Conservation (phyloP, 805 yeast genomes). For the Danielia reshetovae region DNA sequence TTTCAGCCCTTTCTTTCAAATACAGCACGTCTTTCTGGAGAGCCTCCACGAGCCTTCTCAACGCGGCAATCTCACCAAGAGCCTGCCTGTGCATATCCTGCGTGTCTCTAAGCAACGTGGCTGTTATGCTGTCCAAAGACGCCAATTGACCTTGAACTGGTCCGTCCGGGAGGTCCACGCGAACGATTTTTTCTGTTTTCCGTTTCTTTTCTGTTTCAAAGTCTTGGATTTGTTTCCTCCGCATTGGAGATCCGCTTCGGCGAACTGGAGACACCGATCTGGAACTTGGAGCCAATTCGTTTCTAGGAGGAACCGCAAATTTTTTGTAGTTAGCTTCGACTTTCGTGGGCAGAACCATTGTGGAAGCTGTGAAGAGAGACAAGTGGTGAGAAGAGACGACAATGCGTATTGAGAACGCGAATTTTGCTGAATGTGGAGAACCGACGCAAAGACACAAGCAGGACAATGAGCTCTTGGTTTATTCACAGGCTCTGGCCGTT, state of each 20-base stretch:
- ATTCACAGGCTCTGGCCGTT: too few species aligned
- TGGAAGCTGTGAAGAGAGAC: too few species aligned
- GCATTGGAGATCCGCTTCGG: slow-evolving; percentile 33
- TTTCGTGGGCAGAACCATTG: neutral
- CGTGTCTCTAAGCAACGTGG: slow-evolving; percentile 7
- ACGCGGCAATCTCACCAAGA: slow-evolving; percentile 7
- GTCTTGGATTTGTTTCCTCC: slow-evolving; percentile 27
- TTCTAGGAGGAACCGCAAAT: neutral
- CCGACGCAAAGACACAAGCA: too few species aligned
- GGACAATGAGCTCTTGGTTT: too few species aligned
- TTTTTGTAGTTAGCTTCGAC: neutral
- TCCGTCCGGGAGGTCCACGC: neutral
- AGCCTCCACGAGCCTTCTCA: slow-evolving; percentile 5
- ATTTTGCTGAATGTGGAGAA: too few species aligned
- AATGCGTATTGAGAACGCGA: too few species aligned
- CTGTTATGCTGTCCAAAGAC: slow-evolving; percentile 8
- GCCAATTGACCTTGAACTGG: neutral
- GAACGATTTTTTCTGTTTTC: neutral
- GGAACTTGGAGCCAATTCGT: too few species aligned
- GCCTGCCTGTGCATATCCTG: slow-evolving; percentile 6
- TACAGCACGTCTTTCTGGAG: slow-evolving; percentile 5
- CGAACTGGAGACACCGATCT: slow-evolving; percentile 26
- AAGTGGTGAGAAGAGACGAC: too few species aligned
- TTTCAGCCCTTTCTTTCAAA: neutral
- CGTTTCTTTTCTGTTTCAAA: slow-evolving; percentile 19